Evolutionary conservation across 192 early-diverging fungal genomes (phyloP).

Genomic region (Paraglomus brasilianum): DNA sequence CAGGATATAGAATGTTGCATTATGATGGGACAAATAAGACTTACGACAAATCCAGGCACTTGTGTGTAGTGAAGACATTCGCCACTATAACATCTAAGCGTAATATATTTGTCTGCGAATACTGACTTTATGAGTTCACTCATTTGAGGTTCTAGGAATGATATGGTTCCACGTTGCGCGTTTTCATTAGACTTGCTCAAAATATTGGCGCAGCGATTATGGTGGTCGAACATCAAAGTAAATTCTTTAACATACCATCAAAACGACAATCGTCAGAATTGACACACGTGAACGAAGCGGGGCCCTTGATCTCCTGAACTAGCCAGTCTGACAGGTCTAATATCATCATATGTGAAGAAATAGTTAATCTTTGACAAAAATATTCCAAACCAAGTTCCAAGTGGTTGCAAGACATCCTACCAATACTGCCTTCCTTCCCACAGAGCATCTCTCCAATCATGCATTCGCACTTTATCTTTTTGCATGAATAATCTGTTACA

Average conservation of each 20-base stretch:
- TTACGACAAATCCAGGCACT: slow-evolving; percentile 71
- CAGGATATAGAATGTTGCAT: background rate
- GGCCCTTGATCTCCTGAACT: slow-evolving; percentile 73
- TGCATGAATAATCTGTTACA: slow-evolving; percentile 64
- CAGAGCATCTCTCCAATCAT: slow-evolving; percentile 80
- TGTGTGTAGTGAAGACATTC: slow-evolving; percentile 87
- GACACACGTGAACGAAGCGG: slow-evolving; percentile 67
- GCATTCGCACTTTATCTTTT: slow-evolving; percentile 77
- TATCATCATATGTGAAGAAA: background rate
- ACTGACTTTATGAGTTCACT: slow-evolving; percentile 75
- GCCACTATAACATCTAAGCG: slow-evolving; percentile 73
- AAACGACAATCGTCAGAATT: slow-evolving; percentile 57
- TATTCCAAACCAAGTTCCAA: background rate
- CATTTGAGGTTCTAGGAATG: slow-evolving; percentile 68
- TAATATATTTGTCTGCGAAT: slow-evolving; percentile 84
- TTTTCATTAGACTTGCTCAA: background rate
- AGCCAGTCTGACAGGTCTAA: slow-evolving; percentile 78
- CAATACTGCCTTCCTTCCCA: slow-evolving; percentile 75
- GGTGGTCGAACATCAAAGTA: background rate
- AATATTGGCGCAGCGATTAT: background rate
- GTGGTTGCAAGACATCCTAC: slow-evolving; percentile 37
- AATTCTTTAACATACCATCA: slow-evolving; percentile 17
- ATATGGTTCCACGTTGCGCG: background rate
- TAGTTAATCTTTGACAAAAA: background rate
- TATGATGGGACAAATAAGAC: background rate